phyloP scores from a whole-genome alignment of 805 yeast species.

The Cyberlindnera xylosilytica region DNA sequence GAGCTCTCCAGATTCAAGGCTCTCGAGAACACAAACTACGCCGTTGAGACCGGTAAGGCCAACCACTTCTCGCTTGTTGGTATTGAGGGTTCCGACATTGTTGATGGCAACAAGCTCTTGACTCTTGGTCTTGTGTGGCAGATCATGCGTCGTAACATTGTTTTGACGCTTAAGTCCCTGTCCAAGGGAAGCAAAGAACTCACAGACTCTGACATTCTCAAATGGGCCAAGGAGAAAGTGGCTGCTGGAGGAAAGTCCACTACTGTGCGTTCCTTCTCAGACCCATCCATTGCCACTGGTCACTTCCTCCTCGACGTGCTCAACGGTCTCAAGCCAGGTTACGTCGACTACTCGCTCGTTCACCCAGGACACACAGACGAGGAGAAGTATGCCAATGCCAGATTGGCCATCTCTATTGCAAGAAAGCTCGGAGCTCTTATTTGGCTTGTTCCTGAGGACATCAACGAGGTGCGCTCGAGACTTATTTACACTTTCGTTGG shows the following conservation, averaged over 20 bases:
- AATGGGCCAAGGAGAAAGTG: slow-evolving; percentile 91
- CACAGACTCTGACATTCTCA: slow-evolving; percentile 80
- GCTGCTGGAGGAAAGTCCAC: slow-evolving; percentile 77
- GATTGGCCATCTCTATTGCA: slow-evolving; percentile 96
- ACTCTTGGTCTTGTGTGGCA: slow-evolving; percentile 97
- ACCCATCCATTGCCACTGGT: slow-evolving; percentile 70
- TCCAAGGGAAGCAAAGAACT: slow-evolving; percentile 67
- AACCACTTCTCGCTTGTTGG: slow-evolving; percentile 93
- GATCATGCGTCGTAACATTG: slow-evolving; percentile 94
- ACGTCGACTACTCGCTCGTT: slow-evolving; percentile 93
- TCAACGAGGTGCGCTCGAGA: slow-evolving; percentile 91
- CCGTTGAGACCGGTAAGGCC: slow-evolving; percentile 94
- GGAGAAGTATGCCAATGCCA: slow-evolving; percentile 90
- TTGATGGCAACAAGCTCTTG: slow-evolving; percentile 86
- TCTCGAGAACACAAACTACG: slow-evolving; percentile 94
- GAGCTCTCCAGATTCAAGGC: slow-evolving; percentile 92
- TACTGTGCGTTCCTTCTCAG: slow-evolving; percentile 80
- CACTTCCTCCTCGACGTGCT: slow-evolving; percentile 85
- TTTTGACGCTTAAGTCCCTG: slow-evolving; percentile 72
- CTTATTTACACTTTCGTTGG: slow-evolving; percentile 93
- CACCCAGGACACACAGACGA: slow-evolving; percentile 76
- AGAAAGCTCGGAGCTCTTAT: slow-evolving; percentile 96
- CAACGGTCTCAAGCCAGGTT: slow-evolving; percentile 94
- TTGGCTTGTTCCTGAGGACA: slow-evolving; percentile 99
- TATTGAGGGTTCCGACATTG: slow-evolving; percentile 95